Percentiles rank a stretch among this genome's conserved stretches.
Conservation (phyloP, 805 yeast genomes). For the Yamadazyma sp. region DNA sequence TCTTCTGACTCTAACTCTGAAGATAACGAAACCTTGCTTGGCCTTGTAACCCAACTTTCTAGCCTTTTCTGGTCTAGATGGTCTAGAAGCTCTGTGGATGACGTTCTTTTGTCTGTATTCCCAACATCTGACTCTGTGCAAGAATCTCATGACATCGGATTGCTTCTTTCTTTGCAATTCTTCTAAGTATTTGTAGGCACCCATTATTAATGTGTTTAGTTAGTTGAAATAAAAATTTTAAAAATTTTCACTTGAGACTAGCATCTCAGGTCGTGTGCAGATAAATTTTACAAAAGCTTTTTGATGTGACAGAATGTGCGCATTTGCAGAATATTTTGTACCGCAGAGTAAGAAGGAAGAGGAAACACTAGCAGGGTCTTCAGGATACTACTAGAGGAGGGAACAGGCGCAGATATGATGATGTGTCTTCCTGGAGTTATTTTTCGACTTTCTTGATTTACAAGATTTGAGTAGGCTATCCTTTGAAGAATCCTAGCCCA, state of each 20-base stretch:
- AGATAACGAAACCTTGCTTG: conserved; percentile 98
- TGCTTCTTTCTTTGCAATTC: conserved; percentile 99
- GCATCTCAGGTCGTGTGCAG: conserved; percentile 2
- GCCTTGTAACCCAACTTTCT: conserved; percentile 99
- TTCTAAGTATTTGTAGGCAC: conserved; percentile 99
- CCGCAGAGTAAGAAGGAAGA: too few relatives aligned
- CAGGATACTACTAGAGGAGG: too few relatives aligned
- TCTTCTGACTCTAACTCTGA: conserved; percentile 99
- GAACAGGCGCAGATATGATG: too few relatives aligned
- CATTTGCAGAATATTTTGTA: too few relatives aligned
- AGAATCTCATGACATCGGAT: conserved; percentile 98
- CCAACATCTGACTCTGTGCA: conserved; percentile 99
- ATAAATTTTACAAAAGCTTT: too few relatives aligned
- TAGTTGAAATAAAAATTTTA: conserved; percentile 7
- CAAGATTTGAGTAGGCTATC: too few relatives aligned
- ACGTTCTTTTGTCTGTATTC: conserved; percentile 99
- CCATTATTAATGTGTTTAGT: conserved; percentile 53
- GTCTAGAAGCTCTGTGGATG: conserved; percentile 98
- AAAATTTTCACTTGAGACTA: conserved; percentile 10
- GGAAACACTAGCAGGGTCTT: too few relatives aligned
- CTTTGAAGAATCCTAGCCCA: too few relatives aligned
- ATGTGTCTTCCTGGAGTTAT: too few relatives aligned
- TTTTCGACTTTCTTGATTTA: too few relatives aligned
- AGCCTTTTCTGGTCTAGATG: conserved; percentile 99
- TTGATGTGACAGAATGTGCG: too few relatives aligned